Percentiles rank a stretch among this genome's conserved stretches.
phyloP scores from a whole-genome alignment of 768 basidiomycete genomes.

The Inosperma sp. region DNA sequence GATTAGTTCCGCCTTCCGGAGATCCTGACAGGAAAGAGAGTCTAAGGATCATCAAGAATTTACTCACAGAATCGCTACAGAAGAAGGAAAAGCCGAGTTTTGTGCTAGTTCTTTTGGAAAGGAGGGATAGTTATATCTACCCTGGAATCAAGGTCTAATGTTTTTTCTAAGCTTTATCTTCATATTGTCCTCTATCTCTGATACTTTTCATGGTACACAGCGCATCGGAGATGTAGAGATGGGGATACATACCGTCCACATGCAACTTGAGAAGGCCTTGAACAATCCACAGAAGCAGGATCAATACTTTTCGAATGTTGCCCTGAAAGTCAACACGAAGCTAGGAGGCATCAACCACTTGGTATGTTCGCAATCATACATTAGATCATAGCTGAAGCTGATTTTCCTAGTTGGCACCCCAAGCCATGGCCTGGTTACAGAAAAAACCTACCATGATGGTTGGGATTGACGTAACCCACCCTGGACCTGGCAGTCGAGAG shows the following conservation, averaged over 20 bases:
- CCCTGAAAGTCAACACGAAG: slow-evolving; percentile 79
- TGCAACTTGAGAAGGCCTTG: slow-evolving; percentile 61
- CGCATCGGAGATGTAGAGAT: slow-evolving; percentile 66
- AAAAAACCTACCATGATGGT: slow-evolving; percentile 75
- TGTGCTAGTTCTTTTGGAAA: slow-evolving; percentile 65
- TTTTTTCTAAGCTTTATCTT: neutral
- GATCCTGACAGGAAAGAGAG: slow-evolving; percentile 38
- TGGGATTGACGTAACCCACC: slow-evolving; percentile 82
- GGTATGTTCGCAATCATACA: slow-evolving; percentile 21
- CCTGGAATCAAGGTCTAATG: slow-evolving; percentile 64
- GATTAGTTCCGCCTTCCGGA: slow-evolving; percentile 22
- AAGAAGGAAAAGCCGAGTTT: slow-evolving; percentile 48
- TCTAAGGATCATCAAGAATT: slow-evolving; percentile 37
- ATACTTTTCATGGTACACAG: slow-evolving; percentile 23
- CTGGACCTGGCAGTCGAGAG: slow-evolving; percentile 56
- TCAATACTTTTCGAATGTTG: slow-evolving; percentile 80
- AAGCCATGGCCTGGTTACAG: slow-evolving; percentile 59
- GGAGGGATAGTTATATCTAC: slow-evolving; percentile 69
- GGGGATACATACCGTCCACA: slow-evolving; percentile 74
- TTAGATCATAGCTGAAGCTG: slow-evolving; percentile 5
- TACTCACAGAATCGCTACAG: slow-evolving; percentile 31
- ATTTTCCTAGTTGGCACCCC: slow-evolving; percentile 42
- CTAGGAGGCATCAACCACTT: slow-evolving; percentile 77
- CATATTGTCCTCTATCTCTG: neutral
- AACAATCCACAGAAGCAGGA: slow-evolving; percentile 54